Evolutionary conservation across 441 rosid genomes (phyloP).

Genomic region (Cnidoscolus chayamansa): DNA sequence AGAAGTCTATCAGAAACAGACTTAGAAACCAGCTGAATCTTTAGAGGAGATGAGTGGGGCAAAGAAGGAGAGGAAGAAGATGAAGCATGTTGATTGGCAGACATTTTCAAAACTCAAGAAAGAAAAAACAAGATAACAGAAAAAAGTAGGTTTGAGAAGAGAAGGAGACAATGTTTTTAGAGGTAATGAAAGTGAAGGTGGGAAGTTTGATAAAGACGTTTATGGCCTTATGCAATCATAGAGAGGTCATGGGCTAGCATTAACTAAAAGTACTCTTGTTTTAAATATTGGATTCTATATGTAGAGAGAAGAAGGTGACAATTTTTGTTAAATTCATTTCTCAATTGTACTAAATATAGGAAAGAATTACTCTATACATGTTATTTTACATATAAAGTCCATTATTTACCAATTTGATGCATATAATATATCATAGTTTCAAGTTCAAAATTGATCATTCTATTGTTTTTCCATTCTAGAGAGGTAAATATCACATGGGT

Average conservation of each 20-base stretch:
- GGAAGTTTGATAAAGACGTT: slow-evolving; percentile 38
- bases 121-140: background rate
- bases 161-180: slow-evolving; percentile 23
- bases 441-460: too few relatives aligned
- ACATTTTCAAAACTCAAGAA: slow-evolving; percentile 27
- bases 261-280: background rate
- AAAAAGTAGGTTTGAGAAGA: slow-evolving; percentile 1
- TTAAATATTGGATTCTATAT: background rate
- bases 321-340: background rate
- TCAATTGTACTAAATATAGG: too few relatives aligned
- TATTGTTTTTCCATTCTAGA: too few relatives aligned
- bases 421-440: too few relatives aligned
- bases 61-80: slow-evolving; percentile 31
- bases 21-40: slow-evolving; percentile 55
- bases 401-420: too few relatives aligned
- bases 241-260: slow-evolving; percentile 20
- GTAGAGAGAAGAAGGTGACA: background rate
- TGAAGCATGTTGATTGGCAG: slow-evolving; percentile 25
- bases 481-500: too few relatives aligned
- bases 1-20: slow-evolving; percentile 63
- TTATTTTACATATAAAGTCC: too few relatives aligned
- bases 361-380: too few relatives aligned
- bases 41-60: slow-evolving; percentile 19
- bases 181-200: slow-evolving; percentile 13
- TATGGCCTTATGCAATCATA: slow-evolving; percentile 33